These are phyloP conservation scores for Tolypocladium cylindrosporum DNA, from an alignment of 2,329 filamentous ascomycete species.

Conservation along the genomic window DNA sequence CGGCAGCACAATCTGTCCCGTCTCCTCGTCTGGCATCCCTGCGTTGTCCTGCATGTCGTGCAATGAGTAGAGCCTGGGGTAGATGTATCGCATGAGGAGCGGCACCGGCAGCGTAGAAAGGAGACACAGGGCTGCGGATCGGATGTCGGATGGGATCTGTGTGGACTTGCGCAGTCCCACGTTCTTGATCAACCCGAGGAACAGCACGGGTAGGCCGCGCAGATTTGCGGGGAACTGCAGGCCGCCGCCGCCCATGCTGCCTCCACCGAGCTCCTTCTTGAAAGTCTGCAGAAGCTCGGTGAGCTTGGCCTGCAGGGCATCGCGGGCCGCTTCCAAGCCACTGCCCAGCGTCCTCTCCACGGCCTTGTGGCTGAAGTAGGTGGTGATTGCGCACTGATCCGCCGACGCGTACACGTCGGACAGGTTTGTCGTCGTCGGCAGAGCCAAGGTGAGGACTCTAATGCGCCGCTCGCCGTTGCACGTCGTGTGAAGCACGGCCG, in stretches of 20 bases:
- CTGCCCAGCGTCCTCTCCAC: slow-evolving; percentile 81
- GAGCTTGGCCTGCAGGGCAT: slow-evolving; percentile 83
- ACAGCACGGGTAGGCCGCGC: slow-evolving; percentile 76
- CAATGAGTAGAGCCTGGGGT: slow-evolving; percentile 72
- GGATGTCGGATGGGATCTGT: slow-evolving; percentile 87
- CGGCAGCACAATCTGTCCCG: slow-evolving; percentile 81
- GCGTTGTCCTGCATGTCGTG: slow-evolving; percentile 96
- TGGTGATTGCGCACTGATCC: slow-evolving; percentile 85
- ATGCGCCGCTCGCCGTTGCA: slow-evolving; percentile 96
- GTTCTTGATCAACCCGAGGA: slow-evolving; percentile 93
- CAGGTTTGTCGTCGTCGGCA: slow-evolving; percentile 85
- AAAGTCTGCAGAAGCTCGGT: slow-evolving; percentile 91
- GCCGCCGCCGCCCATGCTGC: slow-evolving; percentile 89
- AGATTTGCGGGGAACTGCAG: slow-evolving; percentile 92
- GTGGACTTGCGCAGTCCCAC: slow-evolving; percentile 86
- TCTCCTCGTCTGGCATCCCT: slow-evolving; percentile 74
- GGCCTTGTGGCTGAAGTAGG: slow-evolving; percentile 95
- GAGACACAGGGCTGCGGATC: slow-evolving; percentile 83
- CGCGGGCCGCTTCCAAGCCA: slow-evolving; percentile 81
- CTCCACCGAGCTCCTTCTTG: slow-evolving; percentile 90
- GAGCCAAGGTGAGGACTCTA: slow-evolving; percentile 81
- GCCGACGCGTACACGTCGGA: slow-evolving; percentile 91
- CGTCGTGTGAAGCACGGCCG: slow-evolving; percentile 91
- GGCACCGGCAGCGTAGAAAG: slow-evolving; percentile 90
- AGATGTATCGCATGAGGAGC: slow-evolving; percentile 87